Evolutionary conservation across 352 stramenopile species (phyloP).

Genomic region (Vaucheria bursata): DNA sequence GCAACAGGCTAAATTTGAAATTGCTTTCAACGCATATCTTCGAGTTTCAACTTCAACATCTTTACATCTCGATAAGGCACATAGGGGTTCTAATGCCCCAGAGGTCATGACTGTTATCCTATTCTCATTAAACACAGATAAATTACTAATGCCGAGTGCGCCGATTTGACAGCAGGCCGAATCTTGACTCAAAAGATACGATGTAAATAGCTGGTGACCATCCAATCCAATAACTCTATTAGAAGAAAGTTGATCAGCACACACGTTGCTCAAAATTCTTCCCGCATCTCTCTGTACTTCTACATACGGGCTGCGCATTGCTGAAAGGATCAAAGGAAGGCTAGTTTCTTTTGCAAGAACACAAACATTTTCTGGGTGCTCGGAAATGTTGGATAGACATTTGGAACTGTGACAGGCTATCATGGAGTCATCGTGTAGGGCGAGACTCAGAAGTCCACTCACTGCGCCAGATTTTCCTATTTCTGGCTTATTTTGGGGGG

Average conservation of each 20-base stretch:
- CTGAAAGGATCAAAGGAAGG: constrained; percentile 75
- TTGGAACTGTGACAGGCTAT: constrained; percentile 76
- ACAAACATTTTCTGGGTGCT: constrained; percentile 86
- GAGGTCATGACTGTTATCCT: constrained; percentile 76
- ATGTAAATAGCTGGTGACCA: constrained; percentile 86
- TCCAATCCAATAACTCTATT: constrained; percentile 77
- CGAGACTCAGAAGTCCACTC: constrained; percentile 72
- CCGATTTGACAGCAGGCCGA: constrained; percentile 82
- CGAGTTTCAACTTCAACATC: constrained; percentile 90
- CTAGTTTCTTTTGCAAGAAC: constrained; percentile 81
- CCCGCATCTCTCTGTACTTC: constrained; percentile 68
- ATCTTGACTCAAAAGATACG: constrained; percentile 72
- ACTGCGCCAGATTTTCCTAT: constrained; percentile 85
- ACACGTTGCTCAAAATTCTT: constrained; percentile 80
- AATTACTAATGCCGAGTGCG: constrained; percentile 83
- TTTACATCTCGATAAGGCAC: constrained; percentile 80
- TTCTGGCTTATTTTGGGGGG: constrained; percentile 93
- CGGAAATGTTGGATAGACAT: constrained; percentile 83
- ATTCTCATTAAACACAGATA: constrained; percentile 72
- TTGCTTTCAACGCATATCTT: constrained; percentile 54
- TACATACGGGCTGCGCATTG: constrained; percentile 89
- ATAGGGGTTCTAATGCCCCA: constrained; percentile 84
- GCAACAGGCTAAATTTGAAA: constrained; percentile 81
- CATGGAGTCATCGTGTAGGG: constrained; percentile 82
- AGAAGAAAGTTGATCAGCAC: constrained; percentile 71